Percentiles rank a stretch among this genome's conserved stretches.
Conservation (phyloP, 148 eudicot genomes). For the Chenopodium album region DNA sequence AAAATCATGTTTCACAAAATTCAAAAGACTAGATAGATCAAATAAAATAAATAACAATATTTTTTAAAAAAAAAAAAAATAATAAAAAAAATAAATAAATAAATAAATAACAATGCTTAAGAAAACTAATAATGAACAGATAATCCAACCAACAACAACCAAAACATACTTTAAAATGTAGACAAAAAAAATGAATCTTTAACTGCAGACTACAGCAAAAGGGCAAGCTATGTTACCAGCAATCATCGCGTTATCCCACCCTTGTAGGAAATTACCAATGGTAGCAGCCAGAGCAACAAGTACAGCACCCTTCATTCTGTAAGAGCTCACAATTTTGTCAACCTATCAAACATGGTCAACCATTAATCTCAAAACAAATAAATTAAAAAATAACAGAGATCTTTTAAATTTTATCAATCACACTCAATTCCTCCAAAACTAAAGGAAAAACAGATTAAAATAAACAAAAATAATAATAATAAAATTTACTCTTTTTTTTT, state of each 20-base stretch:
- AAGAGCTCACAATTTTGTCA: constrained; percentile 9
- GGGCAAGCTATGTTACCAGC: constrained; percentile 48
- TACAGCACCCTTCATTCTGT: constrained; percentile 63
- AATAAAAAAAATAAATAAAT: not conserved
- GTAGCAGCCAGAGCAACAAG: constrained; percentile 73
- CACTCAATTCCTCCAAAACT: not conserved
- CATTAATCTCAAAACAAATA: constrained; percentile 1
- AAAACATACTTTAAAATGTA: not conserved
- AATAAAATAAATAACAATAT: not conserved
- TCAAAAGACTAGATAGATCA: not conserved
- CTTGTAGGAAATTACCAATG: constrained; percentile 71
- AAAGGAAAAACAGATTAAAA: no score
- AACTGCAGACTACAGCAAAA: not conserved
- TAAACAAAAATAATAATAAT: no score
- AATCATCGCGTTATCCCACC: constrained; percentile 85
- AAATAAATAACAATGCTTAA: not conserved
- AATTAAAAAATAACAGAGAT: not conserved
- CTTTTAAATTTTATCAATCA: not conserved
- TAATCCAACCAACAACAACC: not conserved
- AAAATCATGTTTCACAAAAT: not conserved
- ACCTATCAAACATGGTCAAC: constrained; percentile 18
- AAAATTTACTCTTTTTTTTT: no score
- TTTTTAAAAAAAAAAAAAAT: no score
- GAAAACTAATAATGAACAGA: not conserved
- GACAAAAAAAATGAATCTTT: not conserved